Base-by-base conservation (phyloP, 2,329 filamentous ascomycete species). In the Trichoderma sp. region DNA sequence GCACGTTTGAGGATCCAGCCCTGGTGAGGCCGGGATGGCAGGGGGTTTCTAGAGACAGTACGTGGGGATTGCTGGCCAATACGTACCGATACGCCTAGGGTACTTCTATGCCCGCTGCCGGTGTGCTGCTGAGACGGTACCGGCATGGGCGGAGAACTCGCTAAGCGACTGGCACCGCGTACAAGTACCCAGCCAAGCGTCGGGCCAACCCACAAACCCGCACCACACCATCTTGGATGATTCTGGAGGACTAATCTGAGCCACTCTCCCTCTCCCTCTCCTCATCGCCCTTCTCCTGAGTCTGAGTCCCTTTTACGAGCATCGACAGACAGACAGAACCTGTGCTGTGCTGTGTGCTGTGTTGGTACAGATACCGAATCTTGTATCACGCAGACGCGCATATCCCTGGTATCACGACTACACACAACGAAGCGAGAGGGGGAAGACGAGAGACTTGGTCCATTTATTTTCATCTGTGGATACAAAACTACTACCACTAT, bases 171-270 rank as follows among this genome's bases (percentile, higher is more conserved):
- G 32, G 32, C 47, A 30, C 64, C 47, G 55, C 34, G 55, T 59
- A 32, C 57, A 59, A 34, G 57, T 69, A 69, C 66, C 66, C 39
- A n/a, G n/a, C 28, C 34, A 62, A 62, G 57, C 20, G 57, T 69
- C 66, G 66, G 66, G 30, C 57, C 57, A 69, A 53, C 66, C 66
- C 66, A 69, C 66, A 69, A 69, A 69, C 66, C 66, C 68, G 59
- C 68, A 65, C 58, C 32, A 58, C 61, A 58, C 68, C 61, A 65
- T 71, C 61, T 59, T 50, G 50, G 67, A 55, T 32, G 28, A 17
- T 58, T 58, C 28, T 58, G 55, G 55, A 58, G 28, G 26, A 32
- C 30, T 62, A 39, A 61, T 67, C 47, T 57, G 62, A 71, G 62
- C 63, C 70, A 71, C 63, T 50, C 61, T 61, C 62, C 53, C 53